Evolutionary conservation across 1,284 basidiomycete genomes (phyloP).

Genomic region (Leccinum proliferum): DNA sequence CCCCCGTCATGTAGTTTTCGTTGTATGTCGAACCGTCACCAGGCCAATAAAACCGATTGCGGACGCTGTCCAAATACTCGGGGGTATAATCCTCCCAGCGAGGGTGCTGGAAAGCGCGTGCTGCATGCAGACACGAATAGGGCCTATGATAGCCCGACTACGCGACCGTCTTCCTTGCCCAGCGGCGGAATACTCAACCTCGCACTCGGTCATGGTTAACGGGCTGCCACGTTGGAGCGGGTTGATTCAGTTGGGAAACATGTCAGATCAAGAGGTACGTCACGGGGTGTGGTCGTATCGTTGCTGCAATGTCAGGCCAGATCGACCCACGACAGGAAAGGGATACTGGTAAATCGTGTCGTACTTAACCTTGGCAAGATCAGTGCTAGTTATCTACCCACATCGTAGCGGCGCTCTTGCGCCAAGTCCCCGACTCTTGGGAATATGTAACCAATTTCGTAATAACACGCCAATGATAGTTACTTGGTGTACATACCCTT

Average conservation of each 20-base stretch:
- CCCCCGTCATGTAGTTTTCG: conserved; percentile 38
- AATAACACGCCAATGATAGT: too few species aligned
- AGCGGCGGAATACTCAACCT: conserved; percentile 41
- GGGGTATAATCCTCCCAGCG: conserved; percentile 66
- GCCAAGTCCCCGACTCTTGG: too few species aligned
- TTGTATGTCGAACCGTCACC: conserved; percentile 49
- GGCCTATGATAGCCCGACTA: conserved; percentile 52
- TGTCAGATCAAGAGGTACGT: conserved; percentile 54
- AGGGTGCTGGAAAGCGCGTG: conserved; percentile 44
- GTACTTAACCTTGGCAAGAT: conserved; percentile 34
- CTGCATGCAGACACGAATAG: conserved; percentile 50
- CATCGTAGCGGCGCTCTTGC: too few species aligned
- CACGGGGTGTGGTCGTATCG: conserved; percentile 46
- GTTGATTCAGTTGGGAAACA: conserved; percentile 60
- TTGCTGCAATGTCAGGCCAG: conserved; percentile 42
- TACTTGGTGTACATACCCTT: too few species aligned
- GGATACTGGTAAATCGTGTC: conserved; percentile 47
- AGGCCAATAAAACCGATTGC: conserved; percentile 53
- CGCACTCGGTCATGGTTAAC: conserved; percentile 46
- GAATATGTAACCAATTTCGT: too few species aligned
- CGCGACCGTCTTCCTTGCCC: conserved; percentile 48
- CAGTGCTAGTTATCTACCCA: neutral
- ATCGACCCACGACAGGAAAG: conserved; percentile 48
- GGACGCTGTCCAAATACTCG: conserved; percentile 36
- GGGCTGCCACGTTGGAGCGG: conserved; percentile 41